A percentile compares a stretch with the other conserved stretches of the same genome.
Evolutionary conservation across 106 monocot genomes (phyloP).

Genomic region (Alisma plantagoaquatica): DNA sequence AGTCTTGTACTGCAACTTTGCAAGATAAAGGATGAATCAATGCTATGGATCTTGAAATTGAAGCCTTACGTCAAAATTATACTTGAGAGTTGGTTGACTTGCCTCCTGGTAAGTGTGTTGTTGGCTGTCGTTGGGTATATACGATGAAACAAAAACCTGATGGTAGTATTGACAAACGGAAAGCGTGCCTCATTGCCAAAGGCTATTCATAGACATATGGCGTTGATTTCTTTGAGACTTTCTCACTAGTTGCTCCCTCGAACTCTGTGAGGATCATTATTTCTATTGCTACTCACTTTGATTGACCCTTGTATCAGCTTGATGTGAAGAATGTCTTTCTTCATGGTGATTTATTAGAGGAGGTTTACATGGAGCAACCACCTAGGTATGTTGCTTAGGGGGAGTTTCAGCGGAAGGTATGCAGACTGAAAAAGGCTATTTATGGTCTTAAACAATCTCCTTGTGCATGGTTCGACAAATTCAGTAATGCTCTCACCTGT

Average conservation of each 20-base stretch:
- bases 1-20: no score
- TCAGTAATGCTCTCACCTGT: background rate
- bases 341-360: slow-evolving; percentile 1
- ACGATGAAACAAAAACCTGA: background rate
- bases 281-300: background rate
- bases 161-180: background rate
- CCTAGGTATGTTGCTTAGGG: background rate
- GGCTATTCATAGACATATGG: background rate
- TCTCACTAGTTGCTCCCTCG: background rate
- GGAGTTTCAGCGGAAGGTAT: background rate
- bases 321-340: slow-evolving; percentile 8
- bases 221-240: background rate
- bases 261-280: background rate
- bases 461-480: no score
- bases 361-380: slow-evolving; percentile 6
- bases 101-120: no score
- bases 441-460: no score
- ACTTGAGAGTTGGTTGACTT: no score
- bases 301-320: background rate
- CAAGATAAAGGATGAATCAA: no score
- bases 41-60: no score
- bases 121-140: no score
- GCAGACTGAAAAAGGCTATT: background rate
- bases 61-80: no score
- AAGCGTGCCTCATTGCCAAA: slow-evolving; percentile 2